phyloP scores from a whole-genome alignment of 2,329 filamentous ascomycete species.

The Aureobasidium sp. region DNA sequence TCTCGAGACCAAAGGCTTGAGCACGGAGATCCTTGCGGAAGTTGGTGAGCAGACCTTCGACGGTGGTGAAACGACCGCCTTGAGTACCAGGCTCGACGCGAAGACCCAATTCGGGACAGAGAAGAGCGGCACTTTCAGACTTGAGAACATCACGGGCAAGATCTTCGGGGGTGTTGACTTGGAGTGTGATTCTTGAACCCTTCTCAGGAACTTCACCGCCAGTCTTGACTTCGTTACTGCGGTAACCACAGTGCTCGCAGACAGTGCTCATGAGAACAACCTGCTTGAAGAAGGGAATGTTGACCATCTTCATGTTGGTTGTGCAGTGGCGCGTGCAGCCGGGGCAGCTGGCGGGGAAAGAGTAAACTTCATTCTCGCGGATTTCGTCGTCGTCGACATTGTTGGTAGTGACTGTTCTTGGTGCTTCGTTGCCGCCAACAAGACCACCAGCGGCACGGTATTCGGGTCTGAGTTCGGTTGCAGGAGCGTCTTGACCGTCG shows the following conservation, averaged over 20 bases:
- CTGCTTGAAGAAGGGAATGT: conserved; percentile 96
- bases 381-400: conserved; percentile 57
- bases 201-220: conserved; percentile 84
- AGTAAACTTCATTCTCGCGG: conserved; percentile 85
- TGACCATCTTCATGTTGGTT: conserved; percentile 98
- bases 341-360: conserved; percentile 84
- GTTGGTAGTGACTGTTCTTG: conserved; percentile 24
- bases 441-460: conserved; percentile 37
- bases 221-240: conserved; percentile 95
- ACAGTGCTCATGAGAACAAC: conserved; percentile 93
- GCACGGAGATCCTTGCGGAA: conserved; percentile 81
- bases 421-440: conserved; percentile 21
- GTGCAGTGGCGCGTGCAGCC: conserved; percentile 80
- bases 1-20: conserved; percentile 75
- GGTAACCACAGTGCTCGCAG: conserved; percentile 82
- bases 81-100: conserved; percentile 89
- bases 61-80: conserved; percentile 91
- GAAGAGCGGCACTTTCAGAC: conserved; percentile 81
- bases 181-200: conserved; percentile 75
- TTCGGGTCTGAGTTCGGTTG: conserved; percentile 49
- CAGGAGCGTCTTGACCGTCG: conserved; percentile 40
- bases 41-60: conserved; percentile 88
- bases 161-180: conserved; percentile 63
- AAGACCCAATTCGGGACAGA: conserved; percentile 80
- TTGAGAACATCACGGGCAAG: conserved; percentile 91